phyloP scores from a whole-genome alignment of 1,139 yeast genomes.

The Hyphopichia fennica region DNA sequence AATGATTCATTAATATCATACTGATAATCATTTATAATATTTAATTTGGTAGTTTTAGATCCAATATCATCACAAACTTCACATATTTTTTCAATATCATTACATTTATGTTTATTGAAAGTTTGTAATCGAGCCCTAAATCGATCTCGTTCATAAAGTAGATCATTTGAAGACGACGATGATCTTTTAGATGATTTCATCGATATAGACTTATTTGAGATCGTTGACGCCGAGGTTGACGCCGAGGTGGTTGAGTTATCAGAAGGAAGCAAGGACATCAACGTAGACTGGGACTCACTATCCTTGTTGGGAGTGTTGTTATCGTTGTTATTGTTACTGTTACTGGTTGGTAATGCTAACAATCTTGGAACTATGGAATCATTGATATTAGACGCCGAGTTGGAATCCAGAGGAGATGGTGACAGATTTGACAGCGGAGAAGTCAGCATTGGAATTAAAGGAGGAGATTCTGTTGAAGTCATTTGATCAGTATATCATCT shows the following conservation, averaged over 20 bases:
- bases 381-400: not conserved
- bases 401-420: not conserved
- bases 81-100: conserved; percentile 17
- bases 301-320: too few species aligned
- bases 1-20: not conserved
- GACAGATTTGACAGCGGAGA: not conserved
- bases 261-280: not conserved
- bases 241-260: not conserved
- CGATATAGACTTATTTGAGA: not conserved
- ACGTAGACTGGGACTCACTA: not conserved
- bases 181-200: conserved; percentile 31
- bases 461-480: conserved; percentile 2
- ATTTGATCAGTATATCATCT: not conserved
- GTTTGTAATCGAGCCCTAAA: conserved; percentile 42
- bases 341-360: not conserved
- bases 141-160: conserved; percentile 43
- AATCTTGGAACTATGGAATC: not conserved
- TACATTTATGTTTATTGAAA: conserved; percentile 20
- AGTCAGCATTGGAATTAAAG: not conserved
- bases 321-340: too few species aligned
- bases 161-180: conserved; percentile 44
- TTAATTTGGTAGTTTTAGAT: conserved; percentile 39
- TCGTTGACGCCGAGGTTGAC: not conserved
- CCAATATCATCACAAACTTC: conserved; percentile 42
- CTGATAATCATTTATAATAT: conserved; percentile 11